Base-by-base conservation (phyloP, 1,284 basidiomycete species). In the Pseudozyma tsukubaensis region DNA sequence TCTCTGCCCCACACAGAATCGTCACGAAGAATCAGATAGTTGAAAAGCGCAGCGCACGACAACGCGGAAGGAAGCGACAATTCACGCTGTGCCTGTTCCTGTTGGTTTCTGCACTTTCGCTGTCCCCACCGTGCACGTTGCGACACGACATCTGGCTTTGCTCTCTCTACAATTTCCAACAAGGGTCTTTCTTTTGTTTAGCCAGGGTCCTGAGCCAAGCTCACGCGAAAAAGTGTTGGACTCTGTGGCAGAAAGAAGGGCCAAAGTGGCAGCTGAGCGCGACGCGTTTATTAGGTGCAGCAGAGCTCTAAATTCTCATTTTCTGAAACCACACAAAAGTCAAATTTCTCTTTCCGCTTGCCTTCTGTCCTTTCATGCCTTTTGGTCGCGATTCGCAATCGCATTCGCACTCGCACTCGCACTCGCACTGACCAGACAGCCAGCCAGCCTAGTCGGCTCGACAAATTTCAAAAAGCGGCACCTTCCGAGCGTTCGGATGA, bases 211-310 rank as follows among this genome's bases (percentile, higher is more conserved):
- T 50, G 21, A 40, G 39, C 39, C 39, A 40, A 3, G n/a, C 13
- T n/a, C n/a, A 13, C 18, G 18, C 19, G 19, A 10, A 21, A 21
- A 40, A 40, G 45, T 50, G 50, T 51, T 51, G 52, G 39, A 55
- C 53, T 55, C 32, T n/a, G 24, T 14, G 24, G 11, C 40, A 36
- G 21, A 54, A 4, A 18, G 9, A 35, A 24, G 18, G 18, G 37
- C 34, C 1, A 29, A 29, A 29, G 24, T 29, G 24, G 24, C 24
- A 29, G 14, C 34, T 18, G 8, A 9, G 44, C 53, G 53, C 53
- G 53, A 45, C 53, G 53, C 53, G 53, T 48, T 55, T 4, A 47
- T 39, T 29, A 53, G 13, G 39, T 11, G 8, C 12, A 32, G 37
- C 9, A 29, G 24, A 29, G 24, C 24, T 29, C 24, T 29, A 19